These are phyloP conservation scores for Ananas comosus DNA, from an alignment of 176 grass and related monocot genomes.

Conservation along the genomic window DNA sequence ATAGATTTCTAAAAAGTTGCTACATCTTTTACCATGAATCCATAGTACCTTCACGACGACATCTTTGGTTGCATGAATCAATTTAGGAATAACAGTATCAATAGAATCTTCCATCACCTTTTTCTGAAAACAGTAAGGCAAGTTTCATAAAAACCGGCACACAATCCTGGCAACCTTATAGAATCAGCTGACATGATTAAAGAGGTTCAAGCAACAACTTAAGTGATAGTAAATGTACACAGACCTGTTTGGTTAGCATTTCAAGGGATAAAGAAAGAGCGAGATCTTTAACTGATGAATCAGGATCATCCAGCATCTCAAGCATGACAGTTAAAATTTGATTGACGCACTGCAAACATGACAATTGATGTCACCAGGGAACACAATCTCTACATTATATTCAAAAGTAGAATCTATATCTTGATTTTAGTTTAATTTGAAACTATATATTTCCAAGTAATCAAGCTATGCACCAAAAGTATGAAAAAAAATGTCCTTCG, in stretches of 20 bases:
- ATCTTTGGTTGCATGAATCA: constrained; percentile 79
- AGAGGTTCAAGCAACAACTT: constrained; percentile 2
- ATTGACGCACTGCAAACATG: constrained; percentile 41
- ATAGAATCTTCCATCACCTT: constrained; percentile 56
- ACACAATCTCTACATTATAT: background rate
- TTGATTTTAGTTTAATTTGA: background rate
- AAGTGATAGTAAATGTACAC: constrained; percentile 8
- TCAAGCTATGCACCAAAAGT: background rate
- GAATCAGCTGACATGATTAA: constrained; percentile 14
- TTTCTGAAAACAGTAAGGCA: constrained; percentile 35
- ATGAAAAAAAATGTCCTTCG: background rate
- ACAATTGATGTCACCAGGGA: constrained; percentile 1
- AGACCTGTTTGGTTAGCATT: constrained; percentile 78
- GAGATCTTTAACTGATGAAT: constrained; percentile 56
- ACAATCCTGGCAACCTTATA: constrained; percentile 16
- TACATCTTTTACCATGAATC: constrained; percentile 1
- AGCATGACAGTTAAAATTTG: constrained; percentile 65
- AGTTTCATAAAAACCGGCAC: constrained; percentile 33
- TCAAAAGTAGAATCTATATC: background rate
- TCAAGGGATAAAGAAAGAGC: constrained; percentile 60
- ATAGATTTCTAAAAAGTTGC: background rate
- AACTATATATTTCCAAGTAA: too few species aligned
- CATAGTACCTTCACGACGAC: constrained; percentile 53
- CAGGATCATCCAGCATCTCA: constrained; percentile 66
- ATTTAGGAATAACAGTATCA: constrained; percentile 64